Evolutionary conservation across 2,329 filamentous ascomycete species (phyloP).

Genomic region (Claviceps sp.): DNA sequence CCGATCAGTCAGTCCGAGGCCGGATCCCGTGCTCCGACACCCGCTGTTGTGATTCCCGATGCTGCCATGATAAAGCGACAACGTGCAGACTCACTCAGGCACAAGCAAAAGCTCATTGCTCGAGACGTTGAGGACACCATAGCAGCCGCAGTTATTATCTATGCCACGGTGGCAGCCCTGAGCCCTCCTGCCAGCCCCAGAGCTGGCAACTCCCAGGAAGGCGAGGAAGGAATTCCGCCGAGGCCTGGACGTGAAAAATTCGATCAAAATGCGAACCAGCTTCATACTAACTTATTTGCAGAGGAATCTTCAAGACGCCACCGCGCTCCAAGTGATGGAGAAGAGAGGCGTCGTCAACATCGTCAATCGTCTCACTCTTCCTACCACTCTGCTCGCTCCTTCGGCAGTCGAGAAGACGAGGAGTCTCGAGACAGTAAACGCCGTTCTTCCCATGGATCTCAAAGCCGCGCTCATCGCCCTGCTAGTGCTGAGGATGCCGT

Average conservation of each 20-base stretch:
- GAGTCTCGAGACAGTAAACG: conserved; percentile 18
- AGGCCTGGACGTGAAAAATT: background rate
- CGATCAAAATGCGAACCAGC: conserved; percentile 15
- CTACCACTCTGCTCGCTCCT: conserved; percentile 21
- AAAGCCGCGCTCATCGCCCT: conserved; percentile 22
- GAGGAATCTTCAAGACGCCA: conserved; percentile 32
- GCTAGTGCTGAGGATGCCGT: conserved; percentile 24
- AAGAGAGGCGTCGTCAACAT: conserved; percentile 28
- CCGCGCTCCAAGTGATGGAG: conserved; percentile 23
- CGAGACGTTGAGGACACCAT: conserved; percentile 37
- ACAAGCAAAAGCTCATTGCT: conserved; percentile 30
- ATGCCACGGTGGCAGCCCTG: conserved; percentile 35
- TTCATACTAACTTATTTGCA: conserved; percentile 43
- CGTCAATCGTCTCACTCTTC: conserved; percentile 14
- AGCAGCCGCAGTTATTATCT: conserved; percentile 40
- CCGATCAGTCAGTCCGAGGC: conserved; percentile 5
- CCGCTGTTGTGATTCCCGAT: conserved; percentile 32
- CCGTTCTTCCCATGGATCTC: conserved; percentile 12
- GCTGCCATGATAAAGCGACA: conserved; percentile 24
- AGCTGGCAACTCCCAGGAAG: conserved; percentile 8
- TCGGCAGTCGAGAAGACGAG: conserved; percentile 19
- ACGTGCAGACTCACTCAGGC: conserved; percentile 29
- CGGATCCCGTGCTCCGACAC: conserved; percentile 25
- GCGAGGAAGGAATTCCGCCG: conserved; percentile 13
- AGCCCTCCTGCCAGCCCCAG: conserved; percentile 26